These are phyloP conservation scores for Cladophialophora exuberans DNA, from an alignment of 2,329 filamentous ascomycete genomes.

Conservation along the genomic window DNA sequence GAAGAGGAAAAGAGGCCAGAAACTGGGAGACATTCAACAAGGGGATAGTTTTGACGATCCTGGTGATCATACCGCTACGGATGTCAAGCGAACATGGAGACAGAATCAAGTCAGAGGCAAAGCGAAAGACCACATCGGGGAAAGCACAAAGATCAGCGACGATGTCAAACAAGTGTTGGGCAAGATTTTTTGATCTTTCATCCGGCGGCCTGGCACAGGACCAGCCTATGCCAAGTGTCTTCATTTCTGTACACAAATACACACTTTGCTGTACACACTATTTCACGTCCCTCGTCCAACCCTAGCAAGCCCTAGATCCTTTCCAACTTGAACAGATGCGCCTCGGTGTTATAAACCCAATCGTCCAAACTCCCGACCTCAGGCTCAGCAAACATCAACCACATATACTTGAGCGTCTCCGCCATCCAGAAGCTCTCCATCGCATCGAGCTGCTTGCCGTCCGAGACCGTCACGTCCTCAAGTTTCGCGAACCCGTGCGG, in stretches of 20 bases:
- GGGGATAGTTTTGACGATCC: not conserved
- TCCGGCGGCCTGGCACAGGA: too few species aligned
- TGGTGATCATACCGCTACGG: slow-evolving; percentile 20
- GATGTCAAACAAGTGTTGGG: slow-evolving; percentile 49
- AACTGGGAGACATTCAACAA: slow-evolving; percentile 33
- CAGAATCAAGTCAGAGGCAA: slow-evolving; percentile 45
- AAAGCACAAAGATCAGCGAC: slow-evolving; percentile 37
- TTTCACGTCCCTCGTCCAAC: too few species aligned
- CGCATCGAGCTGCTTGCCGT: slow-evolving; percentile 23
- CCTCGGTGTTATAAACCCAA: slow-evolving; percentile 34
- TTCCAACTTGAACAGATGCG: slow-evolving; percentile 29
- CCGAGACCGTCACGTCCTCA: slow-evolving; percentile 28
- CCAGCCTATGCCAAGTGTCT: not conserved
- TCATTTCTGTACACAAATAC: not conserved
- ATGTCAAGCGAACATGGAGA: slow-evolving; percentile 41
- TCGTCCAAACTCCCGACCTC: slow-evolving; percentile 33
- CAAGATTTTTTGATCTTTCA: slow-evolving; percentile 47
- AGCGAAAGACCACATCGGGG: slow-evolving; percentile 33
- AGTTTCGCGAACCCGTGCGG: slow-evolving; percentile 45
- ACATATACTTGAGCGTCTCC: slow-evolving; percentile 37
- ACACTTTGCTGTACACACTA: not conserved
- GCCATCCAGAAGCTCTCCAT: slow-evolving; percentile 38
- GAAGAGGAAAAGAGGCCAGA: slow-evolving; percentile 48
- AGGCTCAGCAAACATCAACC: slow-evolving; percentile 34
- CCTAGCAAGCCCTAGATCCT: not conserved